Conservation (phyloP, 1,139 yeast species). For the Entelexis sorbosivorans region DNA sequence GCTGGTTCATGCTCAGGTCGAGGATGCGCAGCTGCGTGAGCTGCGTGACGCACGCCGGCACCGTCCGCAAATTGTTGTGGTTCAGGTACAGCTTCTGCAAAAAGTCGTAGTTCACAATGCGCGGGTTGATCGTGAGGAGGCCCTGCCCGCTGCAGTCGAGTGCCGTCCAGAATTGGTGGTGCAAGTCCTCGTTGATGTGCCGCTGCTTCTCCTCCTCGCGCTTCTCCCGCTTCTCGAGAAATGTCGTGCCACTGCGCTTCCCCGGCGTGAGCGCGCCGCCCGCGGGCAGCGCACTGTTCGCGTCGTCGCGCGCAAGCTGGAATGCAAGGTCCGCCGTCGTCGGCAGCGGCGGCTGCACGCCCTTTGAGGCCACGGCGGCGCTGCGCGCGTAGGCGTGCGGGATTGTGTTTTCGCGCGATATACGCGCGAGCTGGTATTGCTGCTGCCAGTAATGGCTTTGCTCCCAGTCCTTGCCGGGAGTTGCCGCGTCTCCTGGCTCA, state of each 20-base stretch:
- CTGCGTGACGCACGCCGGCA: slow-evolving; percentile 63
- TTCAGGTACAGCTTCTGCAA: slow-evolving; percentile 77
- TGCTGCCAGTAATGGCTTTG: slow-evolving; percentile 60
- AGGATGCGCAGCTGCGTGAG: slow-evolving; percentile 68
- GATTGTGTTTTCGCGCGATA: slow-evolving; percentile 58
- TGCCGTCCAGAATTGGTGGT: slow-evolving; percentile 86
- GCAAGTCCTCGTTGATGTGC: slow-evolving; percentile 56
- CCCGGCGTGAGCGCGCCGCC: slow-evolving; percentile 33
- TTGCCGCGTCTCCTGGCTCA: slow-evolving; percentile 8
- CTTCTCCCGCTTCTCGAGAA: slow-evolving; percentile 43
- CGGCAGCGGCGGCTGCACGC: slow-evolving; percentile 21
- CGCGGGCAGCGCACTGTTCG: slow-evolving; percentile 15
- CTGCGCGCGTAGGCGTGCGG: slow-evolving; percentile 90
- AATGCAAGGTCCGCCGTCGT: slow-evolving; percentile 32
- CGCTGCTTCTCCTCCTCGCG: slow-evolving; percentile 73
- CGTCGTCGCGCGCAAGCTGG: slow-evolving; percentile 30
- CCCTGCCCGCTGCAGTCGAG: slow-evolving; percentile 90
- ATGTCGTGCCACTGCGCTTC: slow-evolving; percentile 29
- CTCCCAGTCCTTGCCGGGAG: slow-evolving; percentile 15
- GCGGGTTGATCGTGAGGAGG: slow-evolving; percentile 54
- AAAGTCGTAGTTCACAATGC: slow-evolving; percentile 70
- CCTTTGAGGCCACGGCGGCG: slow-evolving; percentile 64
- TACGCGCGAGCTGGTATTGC: slow-evolving; percentile 67
- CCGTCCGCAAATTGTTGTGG: slow-evolving; percentile 61
- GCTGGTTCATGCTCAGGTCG: slow-evolving; percentile 70